Evolutionary conservation across 441 rosid species (phyloP).

Genomic region (Gossypium schwendimanii): DNA sequence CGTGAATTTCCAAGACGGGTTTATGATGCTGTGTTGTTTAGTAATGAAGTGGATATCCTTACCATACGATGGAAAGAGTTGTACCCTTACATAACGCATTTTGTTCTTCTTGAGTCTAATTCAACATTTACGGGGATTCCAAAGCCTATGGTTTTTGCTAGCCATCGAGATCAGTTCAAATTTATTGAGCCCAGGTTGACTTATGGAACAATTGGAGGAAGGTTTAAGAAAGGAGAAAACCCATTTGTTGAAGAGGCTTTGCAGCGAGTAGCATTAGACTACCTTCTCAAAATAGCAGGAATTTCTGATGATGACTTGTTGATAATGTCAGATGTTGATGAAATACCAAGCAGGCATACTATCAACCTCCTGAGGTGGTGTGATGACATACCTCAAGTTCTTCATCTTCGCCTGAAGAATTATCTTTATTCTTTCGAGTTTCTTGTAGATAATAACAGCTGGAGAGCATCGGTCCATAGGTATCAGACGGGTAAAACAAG

Average conservation of each 20-base stretch:
- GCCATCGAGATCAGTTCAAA: conserved; percentile 58
- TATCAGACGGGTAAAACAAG: conserved; percentile 68
- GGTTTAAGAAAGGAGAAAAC: conserved; percentile 73
- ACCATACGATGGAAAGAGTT: conserved; percentile 74
- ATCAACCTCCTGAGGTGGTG: conserved; percentile 93
- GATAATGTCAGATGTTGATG: conserved; percentile 94
- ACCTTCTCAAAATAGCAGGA: conserved; percentile 74
- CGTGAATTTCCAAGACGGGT: conserved; percentile 80
- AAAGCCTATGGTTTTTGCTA: conserved; percentile 61
- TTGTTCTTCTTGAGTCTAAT: conserved; percentile 80
- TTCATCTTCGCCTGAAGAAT: conserved; percentile 76
- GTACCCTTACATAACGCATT: conserved; percentile 72
- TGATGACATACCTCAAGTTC: conserved; percentile 62
- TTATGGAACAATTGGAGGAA: conserved; percentile 71
- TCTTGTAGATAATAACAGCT: conserved; percentile 72
- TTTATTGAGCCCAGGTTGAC: conserved; percentile 73
- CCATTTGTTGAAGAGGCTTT: conserved; percentile 86
- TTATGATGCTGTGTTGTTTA: conserved; percentile 77
- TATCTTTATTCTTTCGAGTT: conserved; percentile 89
- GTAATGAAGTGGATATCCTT: conserved; percentile 80
- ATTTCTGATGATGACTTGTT: conserved; percentile 85
- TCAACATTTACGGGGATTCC: conserved; percentile 72
- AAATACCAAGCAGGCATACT: conserved; percentile 89
- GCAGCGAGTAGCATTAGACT: conserved; percentile 78
- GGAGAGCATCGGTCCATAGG: conserved; percentile 88